Percentiles rank a stretch among this genome's conserved stretches.
Evolutionary conservation across 1,284 basidiomycete species (phyloP).

Genomic region (Moniliella sp.): DNA sequence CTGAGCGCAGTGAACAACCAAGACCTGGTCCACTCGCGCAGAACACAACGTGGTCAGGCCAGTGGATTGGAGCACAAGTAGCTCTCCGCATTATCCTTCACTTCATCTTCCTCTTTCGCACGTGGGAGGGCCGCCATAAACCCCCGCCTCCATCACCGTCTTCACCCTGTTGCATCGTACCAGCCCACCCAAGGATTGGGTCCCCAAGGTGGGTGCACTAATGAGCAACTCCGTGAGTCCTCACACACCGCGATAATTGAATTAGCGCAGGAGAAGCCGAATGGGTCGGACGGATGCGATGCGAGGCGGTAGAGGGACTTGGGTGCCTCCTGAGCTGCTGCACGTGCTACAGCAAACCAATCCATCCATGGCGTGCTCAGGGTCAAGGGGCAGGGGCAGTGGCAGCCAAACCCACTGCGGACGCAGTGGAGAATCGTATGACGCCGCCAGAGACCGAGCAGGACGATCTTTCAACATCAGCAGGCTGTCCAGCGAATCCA

Average conservation of each 20-base stretch:
- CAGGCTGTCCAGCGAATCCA: neutral
- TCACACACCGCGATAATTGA: constrained; percentile 47
- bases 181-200: constrained; percentile 21
- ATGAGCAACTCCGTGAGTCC: constrained; percentile 37
- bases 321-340: too few species aligned
- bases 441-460: neutral
- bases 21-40: constrained; percentile 16
- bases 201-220: constrained; percentile 14
- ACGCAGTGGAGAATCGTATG: neutral
- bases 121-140: constrained; percentile 16
- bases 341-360: neutral
- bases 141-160: constrained; percentile 19
- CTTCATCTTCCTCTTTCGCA: neutral
- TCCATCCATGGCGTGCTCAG: neutral
- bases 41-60: constrained; percentile 8
- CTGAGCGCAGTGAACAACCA: constrained; percentile 14
- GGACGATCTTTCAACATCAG: neutral
- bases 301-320: too few species aligned
- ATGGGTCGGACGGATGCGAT: too few species aligned
- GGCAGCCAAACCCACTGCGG: neutral
- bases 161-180: constrained; percentile 27
- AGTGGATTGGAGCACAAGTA: constrained; percentile 11
- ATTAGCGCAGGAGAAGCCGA: constrained; percentile 49
- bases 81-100: constrained; percentile 1
- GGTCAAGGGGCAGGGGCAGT: neutral